These are phyloP conservation scores for Capsella rubella DNA, from an alignment of 441 rosid species.

Conservation along the genomic window DNA sequence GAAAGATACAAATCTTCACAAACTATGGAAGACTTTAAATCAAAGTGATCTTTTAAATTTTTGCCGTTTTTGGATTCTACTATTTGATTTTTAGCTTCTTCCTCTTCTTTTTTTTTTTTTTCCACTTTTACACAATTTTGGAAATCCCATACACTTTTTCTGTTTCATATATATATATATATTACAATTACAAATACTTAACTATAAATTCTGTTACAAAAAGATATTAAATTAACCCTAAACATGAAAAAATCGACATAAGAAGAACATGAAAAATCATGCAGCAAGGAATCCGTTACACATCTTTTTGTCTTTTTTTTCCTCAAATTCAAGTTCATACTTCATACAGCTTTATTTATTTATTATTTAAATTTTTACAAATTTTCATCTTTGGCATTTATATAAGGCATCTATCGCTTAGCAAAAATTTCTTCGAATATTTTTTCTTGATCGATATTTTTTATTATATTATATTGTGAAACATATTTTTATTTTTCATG, in stretches of 20 bases:
- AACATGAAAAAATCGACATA: slow-evolving; percentile 33
- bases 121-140: neutral
- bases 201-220: slow-evolving; percentile 38
- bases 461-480: neutral
- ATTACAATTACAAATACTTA: too few species aligned
- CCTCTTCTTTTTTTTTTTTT: neutral
- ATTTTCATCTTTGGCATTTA: neutral
- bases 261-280: slow-evolving; percentile 28
- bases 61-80: slow-evolving; percentile 5
- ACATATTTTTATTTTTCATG: neutral
- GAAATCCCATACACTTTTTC: neutral
- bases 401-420: neutral
- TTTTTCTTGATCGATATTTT: too few species aligned
- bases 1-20: neutral
- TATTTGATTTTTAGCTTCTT: neutral
- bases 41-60: neutral
- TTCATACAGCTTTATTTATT: slow-evolving; percentile 21
- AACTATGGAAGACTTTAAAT: neutral
- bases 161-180: neutral
- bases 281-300: slow-evolving; percentile 32
- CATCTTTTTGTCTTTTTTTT: neutral
- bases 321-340: slow-evolving; percentile 15
- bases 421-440: neutral
- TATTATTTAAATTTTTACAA: neutral
- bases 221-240: slow-evolving; percentile 14